Conservation (phyloP, 2,329 filamentous ascomycete species). For the Phaeosphaeriaceae sp. region DNA sequence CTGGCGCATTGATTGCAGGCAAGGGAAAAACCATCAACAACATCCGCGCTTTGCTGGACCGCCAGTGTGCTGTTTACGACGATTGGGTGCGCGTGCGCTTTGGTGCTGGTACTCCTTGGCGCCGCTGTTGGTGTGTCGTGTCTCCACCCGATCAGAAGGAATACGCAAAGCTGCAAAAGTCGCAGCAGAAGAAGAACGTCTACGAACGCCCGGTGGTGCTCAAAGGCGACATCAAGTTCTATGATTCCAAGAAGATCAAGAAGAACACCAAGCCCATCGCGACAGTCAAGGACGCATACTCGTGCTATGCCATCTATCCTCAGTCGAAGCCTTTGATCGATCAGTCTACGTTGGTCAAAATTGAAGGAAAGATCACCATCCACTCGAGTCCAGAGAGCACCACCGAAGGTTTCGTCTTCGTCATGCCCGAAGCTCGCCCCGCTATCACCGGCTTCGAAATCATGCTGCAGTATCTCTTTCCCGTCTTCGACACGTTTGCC, state of each 20-base stretch:
- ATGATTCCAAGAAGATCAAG: slow-evolving; percentile 86
- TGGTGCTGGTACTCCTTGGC: slow-evolving; percentile 94
- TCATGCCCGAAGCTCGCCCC: slow-evolving; percentile 95
- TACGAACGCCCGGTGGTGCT: slow-evolving; percentile 80
- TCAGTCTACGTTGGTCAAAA: slow-evolving; percentile 90
- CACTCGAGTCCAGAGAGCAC: slow-evolving; percentile 79
- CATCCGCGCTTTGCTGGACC: slow-evolving; percentile 87
- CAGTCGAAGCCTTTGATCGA: slow-evolving; percentile 94
- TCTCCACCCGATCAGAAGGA: slow-evolving; percentile 94
- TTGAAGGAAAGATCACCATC: slow-evolving; percentile 89
- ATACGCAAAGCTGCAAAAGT: slow-evolving; percentile 81
- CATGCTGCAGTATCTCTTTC: slow-evolving; percentile 90
- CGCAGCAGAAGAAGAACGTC: slow-evolving; percentile 79
- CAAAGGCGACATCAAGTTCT: slow-evolving; percentile 93
- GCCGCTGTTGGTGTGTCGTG: slow-evolving; percentile 95
- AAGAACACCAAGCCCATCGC: slow-evolving; percentile 93
- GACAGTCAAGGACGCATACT: slow-evolving; percentile 87
- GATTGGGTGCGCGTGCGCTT: slow-evolving; percentile 97
- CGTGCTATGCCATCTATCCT: slow-evolving; percentile 94
- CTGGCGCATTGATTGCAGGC: slow-evolving; percentile 90
- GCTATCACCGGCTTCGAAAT: slow-evolving; percentile 95
- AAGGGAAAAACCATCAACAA: slow-evolving; percentile 91
- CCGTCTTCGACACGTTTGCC: slow-evolving; percentile 89
- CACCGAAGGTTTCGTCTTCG: slow-evolving; percentile 93
- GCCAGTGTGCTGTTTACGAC: slow-evolving; percentile 77